A percentile compares a stretch with the other conserved stretches of the same genome.
Evolutionary conservation across 2,329 filamentous ascomycete species (phyloP).

Genomic region (Scopulariopsis brevicaulis): DNA sequence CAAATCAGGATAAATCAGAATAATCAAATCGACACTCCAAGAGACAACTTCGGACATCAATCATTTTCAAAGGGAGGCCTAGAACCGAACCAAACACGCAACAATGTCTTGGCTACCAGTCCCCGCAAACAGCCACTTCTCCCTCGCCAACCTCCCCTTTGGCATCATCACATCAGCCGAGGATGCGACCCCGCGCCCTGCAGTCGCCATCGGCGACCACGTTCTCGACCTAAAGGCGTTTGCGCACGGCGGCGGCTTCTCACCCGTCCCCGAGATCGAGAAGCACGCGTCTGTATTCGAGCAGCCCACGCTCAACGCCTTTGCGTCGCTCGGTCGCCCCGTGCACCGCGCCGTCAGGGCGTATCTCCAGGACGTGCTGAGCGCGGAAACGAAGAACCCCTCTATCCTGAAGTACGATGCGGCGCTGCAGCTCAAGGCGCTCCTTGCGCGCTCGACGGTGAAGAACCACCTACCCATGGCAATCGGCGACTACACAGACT

Average conservation of each 20-base stretch:
- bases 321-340: slow-evolving; percentile 1
- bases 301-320: slow-evolving; percentile 31
- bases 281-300: slow-evolving; percentile 9
- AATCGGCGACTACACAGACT: slow-evolving; percentile 1
- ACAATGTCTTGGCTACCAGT: slow-evolving; percentile 16
- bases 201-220: slow-evolving; percentile 56
- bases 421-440: slow-evolving; percentile 14
- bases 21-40: neutral
- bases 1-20: neutral
- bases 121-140: slow-evolving; percentile 35
- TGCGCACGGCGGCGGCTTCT: slow-evolving; percentile 7
- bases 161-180: slow-evolving; percentile 55
- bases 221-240: slow-evolving; percentile 45
- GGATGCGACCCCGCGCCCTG: slow-evolving; percentile 43
- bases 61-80: neutral
- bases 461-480: slow-evolving; percentile 43
- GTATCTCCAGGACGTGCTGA: slow-evolving; percentile 46
- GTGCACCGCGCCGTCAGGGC: slow-evolving; percentile 49
- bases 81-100: neutral
- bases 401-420: slow-evolving; percentile 22
- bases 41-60: neutral
- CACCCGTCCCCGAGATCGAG: slow-evolving; percentile 3
- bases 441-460: slow-evolving; percentile 29
- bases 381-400: slow-evolving; percentile 31
- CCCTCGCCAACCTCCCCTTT: slow-evolving; percentile 63